Evolutionary conservation across 495 filamentous ascomycete species (phyloP), one percentile per base, ranked within the genome.

Genomic region (Xylaria castorea): DNA sequence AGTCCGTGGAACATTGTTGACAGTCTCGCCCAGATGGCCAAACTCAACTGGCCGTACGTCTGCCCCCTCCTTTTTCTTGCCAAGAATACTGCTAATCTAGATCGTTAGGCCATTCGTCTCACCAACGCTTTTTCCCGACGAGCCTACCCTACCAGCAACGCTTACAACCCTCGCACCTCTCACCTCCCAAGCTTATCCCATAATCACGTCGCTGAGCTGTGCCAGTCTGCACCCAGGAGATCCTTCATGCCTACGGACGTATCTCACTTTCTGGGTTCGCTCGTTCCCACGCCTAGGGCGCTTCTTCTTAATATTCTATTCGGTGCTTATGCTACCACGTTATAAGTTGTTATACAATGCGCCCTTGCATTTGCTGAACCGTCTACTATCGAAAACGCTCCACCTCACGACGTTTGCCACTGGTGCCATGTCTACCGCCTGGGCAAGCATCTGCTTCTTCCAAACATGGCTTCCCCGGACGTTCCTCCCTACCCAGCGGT

Each of bases 381-480:
- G 76, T 5, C 84, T 97, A 11, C 85, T 90, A 0, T 82, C 84
- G 9, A 79, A 78, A 63, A 90, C 93, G 22, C 87, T 97, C 62
- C 88, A 89, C 30, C 89, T 92, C 73, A 88, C 90, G 0, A 84
- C 91, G 5, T 94, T 96, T 71, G 83, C 95, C 14, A 94, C 94
- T 3, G 91, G 92, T 18, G 86, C 91, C 25, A 87, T 96, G 48
- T 92, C 92, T 34, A 94, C 94, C 0, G 86, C 89, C 46, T 99
- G 96, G 96, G 94, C 88, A 20, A 90, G 89, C 71, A 89, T 97
- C 73, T 99, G 96, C 82, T 87, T 97, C 77, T 92, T 97, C 83
- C 92, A 95, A 79, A 83, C 87, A 38, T 85, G 91, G 71, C 85
- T 99, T 12, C 94, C 96, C 0, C 87, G 91, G 27, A 84, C 86